These are phyloP conservation scores for Digitaria exilis DNA, from an alignment of 202 grass and related monocot species.

Conservation along the genomic window DNA sequence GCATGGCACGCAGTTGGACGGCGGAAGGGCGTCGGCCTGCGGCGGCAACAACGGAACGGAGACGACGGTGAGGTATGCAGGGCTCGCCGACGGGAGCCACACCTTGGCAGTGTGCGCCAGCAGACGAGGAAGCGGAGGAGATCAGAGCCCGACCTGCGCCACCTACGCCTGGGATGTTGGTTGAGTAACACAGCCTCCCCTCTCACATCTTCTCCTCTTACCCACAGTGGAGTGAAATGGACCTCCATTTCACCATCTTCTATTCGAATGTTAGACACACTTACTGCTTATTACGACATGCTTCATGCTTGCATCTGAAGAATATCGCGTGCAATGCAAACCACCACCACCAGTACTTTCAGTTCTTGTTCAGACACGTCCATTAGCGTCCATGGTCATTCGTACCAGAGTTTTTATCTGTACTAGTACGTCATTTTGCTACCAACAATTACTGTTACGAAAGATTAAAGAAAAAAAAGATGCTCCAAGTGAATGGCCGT, in stretches of 20 bases:
- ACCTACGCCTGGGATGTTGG: slow-evolving; percentile 83
- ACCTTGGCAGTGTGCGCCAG: slow-evolving; percentile 60
- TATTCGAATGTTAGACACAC: too few species aligned
- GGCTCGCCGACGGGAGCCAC: slow-evolving; percentile 74
- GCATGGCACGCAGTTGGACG: slow-evolving; percentile 38
- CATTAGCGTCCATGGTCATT: not conserved
- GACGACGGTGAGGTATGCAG: slow-evolving; percentile 38
- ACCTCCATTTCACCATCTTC: not conserved
- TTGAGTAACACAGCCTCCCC: slow-evolving; percentile 53
- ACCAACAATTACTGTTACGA: not conserved
- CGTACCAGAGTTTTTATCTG: not conserved
- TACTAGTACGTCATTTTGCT: not conserved
- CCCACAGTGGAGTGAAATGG: not conserved
- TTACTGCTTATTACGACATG: not conserved
- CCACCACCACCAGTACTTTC: not conserved
- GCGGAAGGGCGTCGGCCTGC: not conserved
- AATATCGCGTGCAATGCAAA: not conserved
- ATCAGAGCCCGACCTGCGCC: slow-evolving; percentile 45
- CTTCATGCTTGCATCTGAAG: not conserved
- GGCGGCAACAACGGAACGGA: slow-evolving; percentile 15
- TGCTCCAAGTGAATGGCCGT: not conserved
- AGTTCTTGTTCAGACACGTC: not conserved
- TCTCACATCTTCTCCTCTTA: not conserved
- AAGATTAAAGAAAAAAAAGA: not conserved
- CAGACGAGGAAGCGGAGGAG: not conserved